Base-by-base conservation (phyloP, 2,329 filamentous ascomycete genomes). In the Fusarium proliferatum region DNA sequence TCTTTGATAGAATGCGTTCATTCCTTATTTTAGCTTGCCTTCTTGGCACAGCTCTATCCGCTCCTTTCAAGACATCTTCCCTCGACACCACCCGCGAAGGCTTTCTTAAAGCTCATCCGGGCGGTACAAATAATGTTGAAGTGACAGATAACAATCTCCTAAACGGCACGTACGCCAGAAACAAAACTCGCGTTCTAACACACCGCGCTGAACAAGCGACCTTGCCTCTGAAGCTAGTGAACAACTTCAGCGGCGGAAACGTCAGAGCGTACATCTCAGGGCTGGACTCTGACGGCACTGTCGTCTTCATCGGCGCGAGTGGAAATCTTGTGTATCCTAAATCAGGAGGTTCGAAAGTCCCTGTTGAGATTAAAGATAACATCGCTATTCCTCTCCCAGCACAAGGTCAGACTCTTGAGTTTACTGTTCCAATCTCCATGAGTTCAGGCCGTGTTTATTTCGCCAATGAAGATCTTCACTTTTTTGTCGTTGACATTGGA, bases 211-310 rank as follows among this genome's bases (percentile, higher is more conserved):
- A 74, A 19, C 49, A 66, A 9, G 70, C 66, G 5, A 38, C 66
- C 5, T 62, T 84, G 12, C 77, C 77, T 1, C 36, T 84, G 3
- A 68, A 80, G 39, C 73, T 88, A 11, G 79, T 85, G 69, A 87
- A 87, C 76, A 86, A 86, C 69, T 81, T 85, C 46, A 70, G 71
- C 17, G 79, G 79, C 9, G 81, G 80, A 7, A 69, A 75, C 1
- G 75, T 87, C 66, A 85, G 84, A 56, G 84, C 84, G 1, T 88
- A 88, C 69, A 79, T 88, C 41, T 83, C 83, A 21, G 86, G 85
- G 7, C 74, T 85, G 5, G 85, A 87, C 73, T 74, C 77, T 6
- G 72, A 80, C 21, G 79, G 80, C 2, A 73, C 76, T 5, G 79
- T 87, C 11, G 85, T 87, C 34, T 85, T 88, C 64, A 74, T 88